These are phyloP conservation scores for Ampelocalamus luodianensis DNA, from an alignment of 176 grass and related monocot genomes.

Conservation along the genomic window DNA sequence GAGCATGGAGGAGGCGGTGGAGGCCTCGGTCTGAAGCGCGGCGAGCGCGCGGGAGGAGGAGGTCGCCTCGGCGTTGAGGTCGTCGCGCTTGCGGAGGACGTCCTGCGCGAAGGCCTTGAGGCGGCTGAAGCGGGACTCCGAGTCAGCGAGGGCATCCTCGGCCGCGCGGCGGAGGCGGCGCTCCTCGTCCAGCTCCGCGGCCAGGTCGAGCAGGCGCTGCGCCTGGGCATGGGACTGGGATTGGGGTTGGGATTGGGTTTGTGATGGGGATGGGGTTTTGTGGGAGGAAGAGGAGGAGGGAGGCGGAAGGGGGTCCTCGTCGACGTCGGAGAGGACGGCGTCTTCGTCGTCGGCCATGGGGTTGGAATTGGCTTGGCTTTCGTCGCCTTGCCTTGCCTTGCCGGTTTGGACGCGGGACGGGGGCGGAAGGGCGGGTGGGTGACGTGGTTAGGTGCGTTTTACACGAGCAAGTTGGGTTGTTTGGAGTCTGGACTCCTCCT, in stretches of 20 bases:
- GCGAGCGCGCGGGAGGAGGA: constrained; percentile 34
- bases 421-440: background rate
- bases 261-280: background rate
- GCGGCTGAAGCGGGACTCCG: constrained; percentile 56
- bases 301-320: constrained; percentile 61
- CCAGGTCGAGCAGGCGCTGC: constrained; percentile 60
- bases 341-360: constrained; percentile 77
- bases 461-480: no score
- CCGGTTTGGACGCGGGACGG: constrained; percentile 11
- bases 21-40: constrained; percentile 64
- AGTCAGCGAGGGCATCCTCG: constrained; percentile 48
- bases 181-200: constrained; percentile 77
- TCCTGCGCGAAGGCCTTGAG: constrained; percentile 74
- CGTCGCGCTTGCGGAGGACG: constrained; percentile 77
- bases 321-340: constrained; percentile 84
- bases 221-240: background rate
- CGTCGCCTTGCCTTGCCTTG: background rate
- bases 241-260: background rate
- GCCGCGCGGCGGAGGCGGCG: constrained; percentile 60
- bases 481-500: no score
- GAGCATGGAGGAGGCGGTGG: constrained; percentile 88
- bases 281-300: constrained; percentile 31
- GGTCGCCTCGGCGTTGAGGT: constrained; percentile 40
- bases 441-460: background rate
- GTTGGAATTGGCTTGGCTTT: background rate